Evolutionary conservation across 179 eudicot species (phyloP), one percentile per base, ranked within the genome.

Genomic region (Nepenthes alata): DNA sequence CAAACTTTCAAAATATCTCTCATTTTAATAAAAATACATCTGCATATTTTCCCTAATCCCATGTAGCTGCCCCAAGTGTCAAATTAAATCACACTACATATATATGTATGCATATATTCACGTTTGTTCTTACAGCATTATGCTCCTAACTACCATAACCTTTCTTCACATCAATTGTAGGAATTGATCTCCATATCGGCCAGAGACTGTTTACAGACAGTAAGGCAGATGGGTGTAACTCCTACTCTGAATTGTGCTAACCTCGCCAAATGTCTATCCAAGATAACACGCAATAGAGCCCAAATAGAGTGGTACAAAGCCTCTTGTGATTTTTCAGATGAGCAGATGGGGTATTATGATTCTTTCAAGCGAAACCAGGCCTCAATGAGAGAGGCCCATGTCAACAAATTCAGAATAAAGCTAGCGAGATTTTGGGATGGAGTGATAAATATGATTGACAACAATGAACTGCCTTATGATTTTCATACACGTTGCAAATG

Each of bases 241-340:
- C 96, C 88, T 8, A 88, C 72, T 69, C 75, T 81, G 14, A 79
- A 75, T 70, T 76, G 86, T 37, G 96, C 97, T 1, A 81, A 72
- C 36, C 76, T 91, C 13, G 87, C 96, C 0, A 75, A 79, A 35
- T 67, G 59, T 25, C 77, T 88, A 6, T 65, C 94, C 1, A 85
- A 79, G 58, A 79, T 88, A 73, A 80, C 77, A 0, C 96, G 94
- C 14, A 70, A 80, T 9, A 59, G 97, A 77, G 96, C 88, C 8
- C 88, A 91, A 70, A 79, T 91, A 51, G 89, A 88, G 73, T 88
- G 96, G 97, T 91, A 91, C 68, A 84, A 91, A 72, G 75, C 73
- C 13, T 61, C 64, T 14, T 90, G 97, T 34, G 96, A 88, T 38
- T 55, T 62, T 7, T 80, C 80, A 5, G 81, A 76, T 59, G 77